Percentiles rank a stretch among this genome's conserved stretches.
These are phyloP conservation scores for Spinellus fusiger DNA, from an alignment of 192 early-diverging fungal genomes.

Conservation along the genomic window DNA sequence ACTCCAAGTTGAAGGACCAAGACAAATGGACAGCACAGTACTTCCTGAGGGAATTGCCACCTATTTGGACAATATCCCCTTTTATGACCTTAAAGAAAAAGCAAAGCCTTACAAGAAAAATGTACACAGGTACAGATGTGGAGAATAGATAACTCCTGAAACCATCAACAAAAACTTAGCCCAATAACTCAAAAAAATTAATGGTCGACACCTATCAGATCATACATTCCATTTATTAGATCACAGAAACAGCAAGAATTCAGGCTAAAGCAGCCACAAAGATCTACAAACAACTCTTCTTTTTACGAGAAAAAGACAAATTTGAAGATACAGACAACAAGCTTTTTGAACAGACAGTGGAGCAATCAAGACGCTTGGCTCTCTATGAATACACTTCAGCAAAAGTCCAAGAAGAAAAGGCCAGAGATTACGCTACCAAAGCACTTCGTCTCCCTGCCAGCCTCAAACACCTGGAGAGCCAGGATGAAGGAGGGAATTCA, in stretches of 20 bases:
- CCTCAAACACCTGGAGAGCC: background rate
- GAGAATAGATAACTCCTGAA: background rate
- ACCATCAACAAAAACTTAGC: background rate
- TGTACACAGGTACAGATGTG: background rate
- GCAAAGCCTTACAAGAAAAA: background rate
- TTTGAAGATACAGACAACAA: background rate
- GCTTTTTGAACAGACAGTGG: background rate
- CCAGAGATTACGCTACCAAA: background rate
- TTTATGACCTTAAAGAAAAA: background rate
- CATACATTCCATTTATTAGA: background rate
- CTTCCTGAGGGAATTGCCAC: background rate
- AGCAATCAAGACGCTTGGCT: background rate
- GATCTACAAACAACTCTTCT: background rate
- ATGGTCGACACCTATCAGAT: background rate
- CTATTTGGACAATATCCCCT: background rate
- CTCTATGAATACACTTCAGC: background rate
- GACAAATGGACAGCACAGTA: background rate
- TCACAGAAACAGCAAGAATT: background rate
- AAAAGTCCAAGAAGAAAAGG: background rate
- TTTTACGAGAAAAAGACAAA: background rate
- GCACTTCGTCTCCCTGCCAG: background rate
- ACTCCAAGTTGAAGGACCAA: background rate
- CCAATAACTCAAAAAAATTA: background rate
- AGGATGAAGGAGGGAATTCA: background rate
- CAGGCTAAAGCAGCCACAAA: background rate